Evolutionary conservation across 805 yeast species (phyloP), one percentile per base, ranked within the genome.

Genomic region (Diddensiella santjacobensis): DNA sequence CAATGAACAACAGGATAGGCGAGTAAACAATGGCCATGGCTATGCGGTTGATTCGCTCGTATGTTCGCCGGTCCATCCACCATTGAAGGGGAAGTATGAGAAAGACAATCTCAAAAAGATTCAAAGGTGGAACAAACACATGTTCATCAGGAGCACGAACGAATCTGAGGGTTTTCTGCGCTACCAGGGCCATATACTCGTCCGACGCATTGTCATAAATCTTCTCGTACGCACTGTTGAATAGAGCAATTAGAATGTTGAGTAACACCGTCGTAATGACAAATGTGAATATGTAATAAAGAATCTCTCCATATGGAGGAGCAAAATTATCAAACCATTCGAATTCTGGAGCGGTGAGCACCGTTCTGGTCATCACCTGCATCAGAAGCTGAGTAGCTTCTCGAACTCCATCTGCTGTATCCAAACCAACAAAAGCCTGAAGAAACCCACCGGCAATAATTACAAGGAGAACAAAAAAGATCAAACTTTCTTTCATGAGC

Each of bases 81-180:
- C 70, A 71, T 39, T 61, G 62, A 45, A 72, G 58, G 47, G 74
- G 73, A 13, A 76, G 18, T 23, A 80, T 80, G 23, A 74, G 61
- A 3, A 81, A 57, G 4, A 78, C 41, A 1, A 83, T 42, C 64
- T 88, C 96, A 46, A 88, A 66, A 56, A 88, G 63, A 63, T 88
- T 88, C 54, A 87, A 74, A 3, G 96, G 96, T 3, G 96, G 91
- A 22, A 87, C 89, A 62, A 79, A 88, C 36, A 87, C 84, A 60
- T 84, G 80, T 49, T 80, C 83, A 68, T 88, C 96, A 0, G 96
- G 96, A 0, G 96, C 96, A 57, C 96, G 74, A 45, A 87, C 80
- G 62, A 84, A 88, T 52, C 90, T 74, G 57, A 88, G 73, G 0
- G 95, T 87, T 71, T 88, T 87, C 53, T 84, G 84, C 3, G 96